phyloP scores from a whole-genome alignment of 2,329 filamentous ascomycete species.

The Aspergillus clavatus region DNA sequence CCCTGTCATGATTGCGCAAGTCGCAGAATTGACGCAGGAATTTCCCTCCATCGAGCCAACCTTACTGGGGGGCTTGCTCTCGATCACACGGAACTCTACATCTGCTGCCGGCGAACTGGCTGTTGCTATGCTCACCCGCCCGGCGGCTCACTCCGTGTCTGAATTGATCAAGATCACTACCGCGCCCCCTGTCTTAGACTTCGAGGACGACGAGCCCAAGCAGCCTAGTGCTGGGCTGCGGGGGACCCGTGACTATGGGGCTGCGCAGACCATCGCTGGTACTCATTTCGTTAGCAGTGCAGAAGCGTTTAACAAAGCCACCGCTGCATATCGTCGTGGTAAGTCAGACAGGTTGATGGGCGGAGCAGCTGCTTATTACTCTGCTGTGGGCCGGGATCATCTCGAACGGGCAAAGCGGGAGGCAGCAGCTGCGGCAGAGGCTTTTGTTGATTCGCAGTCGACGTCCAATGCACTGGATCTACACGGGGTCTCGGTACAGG shows the following conservation, averaged over 20 bases:
- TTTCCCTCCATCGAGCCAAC: slow-evolving; percentile 50
- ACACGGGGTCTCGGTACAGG: slow-evolving; percentile 75
- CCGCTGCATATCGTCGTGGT: slow-evolving; percentile 54
- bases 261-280: slow-evolving; percentile 37
- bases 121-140: slow-evolving; percentile 45
- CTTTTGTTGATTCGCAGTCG: slow-evolving; percentile 65
- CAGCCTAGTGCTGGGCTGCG: slow-evolving; percentile 6
- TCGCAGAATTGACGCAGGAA: slow-evolving; percentile 50
- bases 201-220: slow-evolving; percentile 21
- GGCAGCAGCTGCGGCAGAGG: slow-evolving; percentile 64
- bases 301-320: slow-evolving; percentile 54
- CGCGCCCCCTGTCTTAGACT: slow-evolving; percentile 17
- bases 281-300: slow-evolving; percentile 45
- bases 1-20: slow-evolving; percentile 43
- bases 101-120: slow-evolving; percentile 58
- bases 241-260: slow-evolving; percentile 16
- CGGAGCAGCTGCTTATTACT: slow-evolving; percentile 71
- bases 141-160: slow-evolving; percentile 23
- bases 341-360: slow-evolving; percentile 69
- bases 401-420: slow-evolving; percentile 54
- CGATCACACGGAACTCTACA: slow-evolving; percentile 53
- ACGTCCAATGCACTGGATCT: slow-evolving; percentile 62
- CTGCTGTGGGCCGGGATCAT: slow-evolving; percentile 63
- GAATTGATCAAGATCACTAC: slow-evolving; percentile 44
- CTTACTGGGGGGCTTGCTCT: slow-evolving; percentile 51